Base-by-base conservation (phyloP, 306 rosid genomes). In the Castanospermum australe region DNA sequence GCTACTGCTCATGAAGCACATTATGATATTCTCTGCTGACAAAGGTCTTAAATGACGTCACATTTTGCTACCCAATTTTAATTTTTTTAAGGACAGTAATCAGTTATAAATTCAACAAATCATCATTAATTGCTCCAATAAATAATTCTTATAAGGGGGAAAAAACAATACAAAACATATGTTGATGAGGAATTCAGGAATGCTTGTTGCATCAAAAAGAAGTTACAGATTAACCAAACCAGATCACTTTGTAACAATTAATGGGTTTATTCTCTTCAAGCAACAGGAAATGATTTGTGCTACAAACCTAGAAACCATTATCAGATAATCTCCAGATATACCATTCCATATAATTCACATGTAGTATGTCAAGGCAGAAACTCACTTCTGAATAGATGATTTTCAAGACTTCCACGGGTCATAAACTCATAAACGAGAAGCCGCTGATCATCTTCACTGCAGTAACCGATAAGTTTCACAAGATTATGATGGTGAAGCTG, bases 361-460 rank as follows among this genome's bases (percentile, higher is more conserved):
- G 38, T 38, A 55, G 44, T 25, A 81, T 54, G 71, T 21, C 21
- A 73, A 75, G 63, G 44, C 13, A 73, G 52, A 67, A 64, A 86
- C 97, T 91, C 87, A 94, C 98, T 94, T 87, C 97, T 84, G 83
- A 94, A 94, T 48, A 94, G 92, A 91, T 94, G 98, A 82, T 94
- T 94, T 79, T 94, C 98, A 39, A 94, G 97, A 83, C 97, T 94
- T 83, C 98, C 98, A 39, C 97, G 94, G 59, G 93, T 92, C 98
- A 94, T 92, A 75, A 94, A 94, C 84, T 94, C 98, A 15, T 92
- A 94, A 71, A 94, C 98, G 54, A 94, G 97, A 81, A 94, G 87
- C 75, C 94, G 86, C 50, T 92, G 97, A 84, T 92, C 97, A 82
- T 88, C 98, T 88, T 94, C 98, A 39, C 79, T 92, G 81, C 98